Base-by-base conservation (phyloP, 2,329 filamentous ascomycete genomes). In the Rosellinia necatrix region DNA sequence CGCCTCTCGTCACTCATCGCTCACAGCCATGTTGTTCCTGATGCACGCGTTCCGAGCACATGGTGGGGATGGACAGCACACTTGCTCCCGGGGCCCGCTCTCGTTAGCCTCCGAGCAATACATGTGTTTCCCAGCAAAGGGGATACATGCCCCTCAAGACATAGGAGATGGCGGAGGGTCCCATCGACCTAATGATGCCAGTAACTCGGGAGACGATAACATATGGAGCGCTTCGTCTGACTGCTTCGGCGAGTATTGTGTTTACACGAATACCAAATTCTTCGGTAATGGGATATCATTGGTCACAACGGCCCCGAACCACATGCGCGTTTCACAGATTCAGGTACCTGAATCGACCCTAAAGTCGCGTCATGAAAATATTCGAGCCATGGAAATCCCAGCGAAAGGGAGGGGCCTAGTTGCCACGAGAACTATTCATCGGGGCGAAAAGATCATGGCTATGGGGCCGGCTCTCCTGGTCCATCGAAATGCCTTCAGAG, bases 401-500 rank as follows among this genome's bases (percentile, higher is more conserved):
- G 63, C 58, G 4, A 67, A 64, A 46, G 66, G 66, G 3, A 56
- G 56, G 10, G 66, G 66, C 0, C 55, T 68, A 2, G 40, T 66
- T 27, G 66, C 66, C 13, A 62, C 53, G 15, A 50, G 52, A 13
- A 41, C 52, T 9, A 66, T 67, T 49, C 54, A 44, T 8, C 54
- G 56, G 24, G 66, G 65, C 9, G 63, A 66, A 32, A 54, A 37
- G 29, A 65, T 68, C 29, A 64, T 66, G 60, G 53, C 59, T 5
- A 42, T 57, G 13, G 58, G 56, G 17, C 66, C 66, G 4, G 64
- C 58, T 10, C 41, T 68, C 19, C 58, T 68, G 29, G 64, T 63
- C 9, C 66, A 68, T 27, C 61, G 53, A 19, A 34, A 55, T 19
- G 42, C 63, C 6, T 53, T 66, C 13, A 58, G 64, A 10, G 64